phyloP scores from a whole-genome alignment of 805 yeast genomes.

The Scheffersomyces amazonensis region DNA sequence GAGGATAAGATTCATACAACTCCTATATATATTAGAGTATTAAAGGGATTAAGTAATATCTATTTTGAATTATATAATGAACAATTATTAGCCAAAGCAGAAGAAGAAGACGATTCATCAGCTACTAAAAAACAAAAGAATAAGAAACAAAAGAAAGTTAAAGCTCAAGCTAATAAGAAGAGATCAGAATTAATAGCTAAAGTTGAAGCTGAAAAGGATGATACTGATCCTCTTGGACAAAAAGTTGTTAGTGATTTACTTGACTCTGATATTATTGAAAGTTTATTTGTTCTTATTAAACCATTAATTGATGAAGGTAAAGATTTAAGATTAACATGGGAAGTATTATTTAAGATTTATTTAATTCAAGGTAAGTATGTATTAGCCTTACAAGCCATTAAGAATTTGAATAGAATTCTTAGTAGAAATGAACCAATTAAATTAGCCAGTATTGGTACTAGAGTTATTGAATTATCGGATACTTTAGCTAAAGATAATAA shows the following conservation, averaged over 20 bases:
- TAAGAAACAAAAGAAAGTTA: constrained; percentile 58
- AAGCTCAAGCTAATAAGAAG: constrained; percentile 46
- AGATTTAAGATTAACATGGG: constrained; percentile 37
- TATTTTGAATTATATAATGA: constrained; percentile 43
- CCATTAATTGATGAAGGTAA: constrained; percentile 44
- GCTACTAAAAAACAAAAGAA: constrained; percentile 21
- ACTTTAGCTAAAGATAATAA: constrained; percentile 29
- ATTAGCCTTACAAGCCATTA: constrained; percentile 43
- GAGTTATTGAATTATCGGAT: constrained; percentile 29
- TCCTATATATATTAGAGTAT: constrained; percentile 70
- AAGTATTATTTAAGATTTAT: constrained; percentile 39
- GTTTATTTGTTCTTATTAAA: constrained; percentile 39
- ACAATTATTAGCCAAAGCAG: constrained; percentile 12
- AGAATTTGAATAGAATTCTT: constrained; percentile 37
- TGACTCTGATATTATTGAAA: constrained; percentile 39
- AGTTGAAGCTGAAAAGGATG: constrained; percentile 45
- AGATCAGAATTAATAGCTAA: constrained; percentile 50
- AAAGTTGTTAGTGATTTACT: constrained; percentile 28
- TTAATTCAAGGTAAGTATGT: constrained; percentile 43
- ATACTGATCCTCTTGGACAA: constrained; percentile 61
- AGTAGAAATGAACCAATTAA: constrained; percentile 19
- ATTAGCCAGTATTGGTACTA: constrained; percentile 21
- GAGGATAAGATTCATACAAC: constrained; percentile 69
- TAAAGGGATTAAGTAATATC: constrained; percentile 59
- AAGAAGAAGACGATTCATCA: constrained; percentile 15